These are phyloP conservation scores for Rhizopogon vinicolor DNA, from an alignment of 768 basidiomycete genomes.

Conservation along the genomic window DNA sequence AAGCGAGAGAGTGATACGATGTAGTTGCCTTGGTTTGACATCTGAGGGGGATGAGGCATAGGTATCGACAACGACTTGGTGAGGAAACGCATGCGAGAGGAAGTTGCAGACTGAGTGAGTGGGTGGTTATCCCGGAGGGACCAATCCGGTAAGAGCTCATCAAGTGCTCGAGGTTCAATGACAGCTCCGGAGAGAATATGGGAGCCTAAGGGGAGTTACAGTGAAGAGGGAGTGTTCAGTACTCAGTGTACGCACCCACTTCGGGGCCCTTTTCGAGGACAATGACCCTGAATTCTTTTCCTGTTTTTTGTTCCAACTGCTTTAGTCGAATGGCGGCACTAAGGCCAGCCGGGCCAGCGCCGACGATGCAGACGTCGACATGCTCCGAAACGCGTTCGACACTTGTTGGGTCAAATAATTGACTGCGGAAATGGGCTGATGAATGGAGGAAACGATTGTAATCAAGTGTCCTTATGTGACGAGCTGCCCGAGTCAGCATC, in stretches of 20 bases:
- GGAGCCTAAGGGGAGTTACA: slow-evolving; percentile 51
- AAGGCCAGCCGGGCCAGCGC: slow-evolving; percentile 92
- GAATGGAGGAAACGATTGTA: slow-evolving; percentile 17
- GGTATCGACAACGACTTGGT: slow-evolving; percentile 66
- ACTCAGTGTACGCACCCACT: slow-evolving; percentile 57
- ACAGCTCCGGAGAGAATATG: slow-evolving; percentile 97
- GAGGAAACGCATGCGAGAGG: slow-evolving; percentile 82
- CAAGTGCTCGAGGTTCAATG: slow-evolving; percentile 85
- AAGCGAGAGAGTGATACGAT: slow-evolving; percentile 86
- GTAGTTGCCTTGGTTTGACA: slow-evolving; percentile 93
- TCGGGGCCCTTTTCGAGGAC: slow-evolving; percentile 94
- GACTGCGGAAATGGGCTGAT: slow-evolving; percentile 23
- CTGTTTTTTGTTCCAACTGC: slow-evolving; percentile 80
- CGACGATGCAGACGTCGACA: slow-evolving; percentile 97
- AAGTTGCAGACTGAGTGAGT: slow-evolving; percentile 72
- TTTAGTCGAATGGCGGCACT: slow-evolving; percentile 95
- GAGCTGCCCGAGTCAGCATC: background rate
- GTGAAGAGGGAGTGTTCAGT: background rate
- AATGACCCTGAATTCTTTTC: slow-evolving; percentile 82
- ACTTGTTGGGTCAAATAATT: slow-evolving; percentile 46
- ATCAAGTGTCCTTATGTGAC: background rate
- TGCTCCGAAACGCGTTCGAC: slow-evolving; percentile 86
- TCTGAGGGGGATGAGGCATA: slow-evolving; percentile 95
- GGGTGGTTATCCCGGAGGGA: slow-evolving; percentile 62
- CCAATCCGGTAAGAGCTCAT: slow-evolving; percentile 92